phyloP scores from a whole-genome alignment of 306 rosid species.

The Erythrophleum fordii region DNA sequence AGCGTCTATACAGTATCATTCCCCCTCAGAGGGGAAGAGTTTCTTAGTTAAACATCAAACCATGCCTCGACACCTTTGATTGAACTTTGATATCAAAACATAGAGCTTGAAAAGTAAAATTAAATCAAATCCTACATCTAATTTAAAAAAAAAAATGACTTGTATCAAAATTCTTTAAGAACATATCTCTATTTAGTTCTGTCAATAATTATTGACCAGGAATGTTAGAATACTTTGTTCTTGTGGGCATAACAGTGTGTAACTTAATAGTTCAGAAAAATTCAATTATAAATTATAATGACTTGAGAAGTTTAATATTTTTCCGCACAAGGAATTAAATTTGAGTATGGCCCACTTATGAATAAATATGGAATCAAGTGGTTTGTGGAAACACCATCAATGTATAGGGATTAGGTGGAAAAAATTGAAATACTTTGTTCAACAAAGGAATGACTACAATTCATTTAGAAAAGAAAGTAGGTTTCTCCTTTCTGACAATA shows the following conservation, averaged over 20 bases:
- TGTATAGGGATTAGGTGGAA: neutral
- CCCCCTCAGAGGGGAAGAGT: neutral
- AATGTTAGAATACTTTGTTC: neutral
- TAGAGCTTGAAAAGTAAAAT: neutral
- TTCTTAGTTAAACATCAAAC: neutral
- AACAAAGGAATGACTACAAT: neutral
- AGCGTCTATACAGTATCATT: neutral
- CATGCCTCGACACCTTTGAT: conserved; percentile 1
- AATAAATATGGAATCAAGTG: neutral
- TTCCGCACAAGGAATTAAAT: neutral
- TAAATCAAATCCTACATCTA: neutral
- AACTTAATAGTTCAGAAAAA: neutral
- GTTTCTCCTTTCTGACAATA: neutral
- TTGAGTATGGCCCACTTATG: neutral
- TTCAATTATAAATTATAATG: neutral
- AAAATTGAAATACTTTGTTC: neutral
- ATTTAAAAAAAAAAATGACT: neutral
- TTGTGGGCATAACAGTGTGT: neutral
- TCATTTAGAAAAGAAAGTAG: neutral
- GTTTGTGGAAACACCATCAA: neutral
- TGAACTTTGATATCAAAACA: neutral
- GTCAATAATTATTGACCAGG: neutral
- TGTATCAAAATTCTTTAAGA: neutral
- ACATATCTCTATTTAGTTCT: neutral
- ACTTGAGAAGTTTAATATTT: neutral